A percentile compares a stretch with the other conserved stretches of the same genome.
phyloP scores from a whole-genome alignment of 441 rosid species.

The Populus hybrid region DNA sequence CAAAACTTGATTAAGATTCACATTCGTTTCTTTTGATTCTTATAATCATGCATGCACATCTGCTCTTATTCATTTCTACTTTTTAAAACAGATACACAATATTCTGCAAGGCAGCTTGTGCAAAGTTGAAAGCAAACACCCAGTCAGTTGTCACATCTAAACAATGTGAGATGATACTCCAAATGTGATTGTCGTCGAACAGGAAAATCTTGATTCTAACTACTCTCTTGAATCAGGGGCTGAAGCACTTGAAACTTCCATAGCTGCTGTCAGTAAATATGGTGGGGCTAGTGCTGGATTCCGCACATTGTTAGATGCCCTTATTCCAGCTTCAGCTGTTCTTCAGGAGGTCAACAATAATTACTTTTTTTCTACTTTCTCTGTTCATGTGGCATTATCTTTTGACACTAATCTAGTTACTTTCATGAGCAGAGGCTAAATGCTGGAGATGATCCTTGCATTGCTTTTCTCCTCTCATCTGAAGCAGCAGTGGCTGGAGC shows the following conservation, averaged over 20 bases:
- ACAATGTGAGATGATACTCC: slow-evolving; percentile 58
- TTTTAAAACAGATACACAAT: slow-evolving; percentile 58
- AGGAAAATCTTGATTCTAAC: slow-evolving; percentile 5
- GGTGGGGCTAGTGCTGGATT: slow-evolving; percentile 92
- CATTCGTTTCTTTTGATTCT: neutral
- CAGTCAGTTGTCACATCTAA: slow-evolving; percentile 54
- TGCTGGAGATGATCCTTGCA: slow-evolving; percentile 64
- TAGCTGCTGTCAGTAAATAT: slow-evolving; percentile 81
- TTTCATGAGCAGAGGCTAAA: slow-evolving; percentile 53
- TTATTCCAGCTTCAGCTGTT: slow-evolving; percentile 82
- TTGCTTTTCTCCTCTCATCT: slow-evolving; percentile 74
- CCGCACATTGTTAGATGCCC: slow-evolving; percentile 90
- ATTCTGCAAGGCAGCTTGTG: slow-evolving; percentile 88
- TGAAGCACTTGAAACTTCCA: slow-evolving; percentile 80
- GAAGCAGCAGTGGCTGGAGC: slow-evolving; percentile 91
- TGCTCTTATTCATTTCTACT: slow-evolving; percentile 3
- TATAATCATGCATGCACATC: neutral
- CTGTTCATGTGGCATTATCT: neutral
- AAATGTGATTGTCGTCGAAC: slow-evolving; percentile 9
- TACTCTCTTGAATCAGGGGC: slow-evolving; percentile 60
- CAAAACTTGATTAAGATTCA: slow-evolving; percentile 14
- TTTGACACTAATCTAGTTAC: slow-evolving; percentile 16
- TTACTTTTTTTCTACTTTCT: neutral
- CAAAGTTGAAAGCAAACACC: slow-evolving; percentile 55
- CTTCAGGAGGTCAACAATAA: slow-evolving; percentile 63